Evolutionary conservation across 2,329 filamentous ascomycete genomes (phyloP), one percentile per base, ranked within the genome.

Genomic region (Monilinia laxa): DNA sequence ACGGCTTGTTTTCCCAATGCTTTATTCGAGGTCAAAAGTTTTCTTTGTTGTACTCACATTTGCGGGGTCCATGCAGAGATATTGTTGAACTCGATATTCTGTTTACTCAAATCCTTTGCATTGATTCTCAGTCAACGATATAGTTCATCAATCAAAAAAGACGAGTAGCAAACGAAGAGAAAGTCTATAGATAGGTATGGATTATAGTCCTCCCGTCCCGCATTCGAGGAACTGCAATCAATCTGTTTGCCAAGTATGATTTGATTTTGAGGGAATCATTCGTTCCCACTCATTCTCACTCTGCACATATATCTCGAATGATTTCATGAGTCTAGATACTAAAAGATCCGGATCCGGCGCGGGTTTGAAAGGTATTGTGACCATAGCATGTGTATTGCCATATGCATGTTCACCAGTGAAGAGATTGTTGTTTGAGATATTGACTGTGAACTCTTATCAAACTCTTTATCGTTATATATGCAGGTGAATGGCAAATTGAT

Each of bases 51-150:
- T 80, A 65, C 80, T 79, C 9, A 80, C 77, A 56, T 81, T 78
- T 28, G 79, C 77, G 10, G 83, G 77, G 54, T 84, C 81, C 14
- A 84, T 1, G 78, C 76, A 0, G 80, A 81, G 1, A 80, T 80
- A 67, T 77, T 81, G 71, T 83, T 83, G 73, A 83, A 83, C 23
- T 80, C 79, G 70, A 83, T 80, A 69, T 83, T 80, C 52, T 77
- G 74, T 3, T 75, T 77, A 0, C 69, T 68, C 16, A 70, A 71
- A 35, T 71, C 71, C 71, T 78, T 76, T 52, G 78, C 78, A 11
- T 78, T 74, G 10, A 28, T 45, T 11, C 2, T 45, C 5, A 6
- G 23, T 25, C 14, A 12, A 23, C 23, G 38, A 28, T 11, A 45
- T 31, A n/a, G 18, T 42, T n/a, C 20, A 11, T 28, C 20, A 45